These are phyloP conservation scores for Paulownia fortunei DNA, from an alignment of 257 asterid genomes.

Conservation along the genomic window DNA sequence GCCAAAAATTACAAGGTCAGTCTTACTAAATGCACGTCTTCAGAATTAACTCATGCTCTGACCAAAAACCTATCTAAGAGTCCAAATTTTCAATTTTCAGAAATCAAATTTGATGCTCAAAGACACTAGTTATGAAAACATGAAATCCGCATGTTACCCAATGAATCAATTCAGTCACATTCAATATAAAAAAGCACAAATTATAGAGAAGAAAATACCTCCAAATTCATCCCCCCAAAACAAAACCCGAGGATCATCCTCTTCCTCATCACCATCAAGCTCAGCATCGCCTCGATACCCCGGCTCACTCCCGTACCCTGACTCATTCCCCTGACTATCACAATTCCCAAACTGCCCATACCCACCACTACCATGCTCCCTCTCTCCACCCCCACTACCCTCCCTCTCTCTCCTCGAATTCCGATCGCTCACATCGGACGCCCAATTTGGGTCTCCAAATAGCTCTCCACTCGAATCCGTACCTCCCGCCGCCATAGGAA, in stretches of 20 bases:
- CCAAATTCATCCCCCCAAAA: conserved; percentile 91
- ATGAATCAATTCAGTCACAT: background rate
- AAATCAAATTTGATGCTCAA: background rate
- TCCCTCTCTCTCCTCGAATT: conserved; percentile 65
- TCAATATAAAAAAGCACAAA: background rate
- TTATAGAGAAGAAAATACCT: conserved; percentile 51
- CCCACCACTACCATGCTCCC: conserved; percentile 52
- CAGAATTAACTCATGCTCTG: conserved; percentile 12
- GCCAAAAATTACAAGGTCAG: background rate
- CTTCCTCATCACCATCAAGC: conserved; percentile 87
- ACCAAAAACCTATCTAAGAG: background rate
- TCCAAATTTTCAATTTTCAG: background rate
- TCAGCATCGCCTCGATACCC: conserved; percentile 95
- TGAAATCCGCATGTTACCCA: background rate
- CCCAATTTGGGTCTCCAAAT: conserved; percentile 88
- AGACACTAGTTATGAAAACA: background rate
- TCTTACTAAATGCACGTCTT: background rate
- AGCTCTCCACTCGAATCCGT: conserved; percentile 98
- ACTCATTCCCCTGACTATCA: conserved; percentile 70
- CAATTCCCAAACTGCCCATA: conserved; percentile 63
- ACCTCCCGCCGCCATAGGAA: conserved; percentile 79
- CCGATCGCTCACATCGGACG: conserved; percentile 92
- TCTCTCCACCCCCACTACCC: conserved; percentile 59
- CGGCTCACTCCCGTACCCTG: conserved; percentile 97
- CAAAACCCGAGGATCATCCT: conserved; percentile 68